Percentiles rank a stretch among this genome's conserved stretches.
phyloP scores from a whole-genome alignment of 1,284 basidiomycete species.

The Mycena citricolor region DNA sequence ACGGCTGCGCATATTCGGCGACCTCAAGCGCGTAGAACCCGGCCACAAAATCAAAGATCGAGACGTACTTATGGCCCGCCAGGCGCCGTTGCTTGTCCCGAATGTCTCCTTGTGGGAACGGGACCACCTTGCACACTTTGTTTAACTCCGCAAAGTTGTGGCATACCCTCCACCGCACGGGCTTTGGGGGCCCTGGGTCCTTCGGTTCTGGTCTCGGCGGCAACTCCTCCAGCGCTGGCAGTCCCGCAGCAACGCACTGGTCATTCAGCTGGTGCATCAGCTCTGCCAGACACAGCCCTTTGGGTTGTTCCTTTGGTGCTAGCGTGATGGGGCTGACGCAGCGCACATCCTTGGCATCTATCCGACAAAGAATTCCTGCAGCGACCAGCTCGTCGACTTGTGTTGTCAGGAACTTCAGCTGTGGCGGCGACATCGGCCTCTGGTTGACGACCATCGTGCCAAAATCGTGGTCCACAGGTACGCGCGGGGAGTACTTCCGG shows the following conservation, averaged over 20 bases:
- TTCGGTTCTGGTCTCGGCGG: neutral
- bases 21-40: constrained; percentile 34
- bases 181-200: no score
- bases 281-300: neutral
- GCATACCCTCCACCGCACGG: constrained; percentile 37
- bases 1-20: constrained; percentile 31
- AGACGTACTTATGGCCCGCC: constrained; percentile 33
- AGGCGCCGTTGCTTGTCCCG: constrained; percentile 33
- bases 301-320: constrained; percentile 23
- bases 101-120: constrained; percentile 38
- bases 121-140: constrained; percentile 22
- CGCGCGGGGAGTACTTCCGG: constrained; percentile 25
- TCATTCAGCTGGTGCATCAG: constrained; percentile 5
- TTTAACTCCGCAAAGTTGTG: constrained; percentile 31
- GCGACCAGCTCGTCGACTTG: neutral
- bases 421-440: constrained; percentile 29
- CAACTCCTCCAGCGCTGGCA: constrained; percentile 16
- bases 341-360: neutral
- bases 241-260: constrained; percentile 21
- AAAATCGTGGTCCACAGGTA: constrained; percentile 25
- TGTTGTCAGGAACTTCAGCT: constrained; percentile 24
- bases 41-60: constrained; percentile 32
- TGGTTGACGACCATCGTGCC: constrained; percentile 27
- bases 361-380: constrained; percentile 19
- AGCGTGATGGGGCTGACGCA: constrained; percentile 4